Conservation (phyloP, 2,329 filamentous ascomycete genomes). For the Fonsecaea monophora region DNA sequence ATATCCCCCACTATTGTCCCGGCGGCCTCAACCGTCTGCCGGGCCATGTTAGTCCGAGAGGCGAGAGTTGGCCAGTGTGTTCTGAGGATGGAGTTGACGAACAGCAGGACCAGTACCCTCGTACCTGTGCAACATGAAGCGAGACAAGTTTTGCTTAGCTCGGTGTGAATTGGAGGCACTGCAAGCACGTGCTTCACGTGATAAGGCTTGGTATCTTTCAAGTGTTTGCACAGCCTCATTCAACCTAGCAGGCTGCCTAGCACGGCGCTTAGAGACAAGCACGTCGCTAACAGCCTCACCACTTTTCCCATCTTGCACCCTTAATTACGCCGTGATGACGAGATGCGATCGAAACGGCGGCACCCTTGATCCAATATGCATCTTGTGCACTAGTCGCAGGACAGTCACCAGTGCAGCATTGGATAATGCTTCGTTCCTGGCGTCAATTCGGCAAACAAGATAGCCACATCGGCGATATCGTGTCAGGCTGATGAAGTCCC, state of each 20-base stretch:
- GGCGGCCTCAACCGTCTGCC: background rate
- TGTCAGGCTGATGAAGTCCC: background rate
- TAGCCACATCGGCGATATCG: background rate
- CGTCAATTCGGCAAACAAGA: background rate
- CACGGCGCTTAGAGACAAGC: too few species aligned
- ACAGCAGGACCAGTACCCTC: too few species aligned
- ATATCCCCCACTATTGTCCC: background rate
- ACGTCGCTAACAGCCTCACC: background rate
- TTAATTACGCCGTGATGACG: background rate
- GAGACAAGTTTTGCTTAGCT: too few species aligned
- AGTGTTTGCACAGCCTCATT: background rate
- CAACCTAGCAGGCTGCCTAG: background rate
- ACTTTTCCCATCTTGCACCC: background rate
- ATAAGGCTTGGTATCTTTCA: background rate
- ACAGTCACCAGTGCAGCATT: background rate
- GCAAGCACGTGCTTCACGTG: background rate
- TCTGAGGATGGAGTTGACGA: background rate
- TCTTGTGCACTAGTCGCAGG: background rate
- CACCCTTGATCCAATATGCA: background rate
- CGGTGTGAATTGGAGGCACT: too few species aligned
- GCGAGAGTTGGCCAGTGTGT: background rate
- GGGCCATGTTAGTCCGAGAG: background rate
- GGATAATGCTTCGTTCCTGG: background rate
- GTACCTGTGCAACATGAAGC: too few species aligned
- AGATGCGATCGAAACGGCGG: background rate